Percentiles rank a stretch among this genome's conserved stretches.
These are phyloP conservation scores for Trypanosoma cruzi DNA, from an alignment of 208 protist species.

Conservation along the genomic window DNA sequence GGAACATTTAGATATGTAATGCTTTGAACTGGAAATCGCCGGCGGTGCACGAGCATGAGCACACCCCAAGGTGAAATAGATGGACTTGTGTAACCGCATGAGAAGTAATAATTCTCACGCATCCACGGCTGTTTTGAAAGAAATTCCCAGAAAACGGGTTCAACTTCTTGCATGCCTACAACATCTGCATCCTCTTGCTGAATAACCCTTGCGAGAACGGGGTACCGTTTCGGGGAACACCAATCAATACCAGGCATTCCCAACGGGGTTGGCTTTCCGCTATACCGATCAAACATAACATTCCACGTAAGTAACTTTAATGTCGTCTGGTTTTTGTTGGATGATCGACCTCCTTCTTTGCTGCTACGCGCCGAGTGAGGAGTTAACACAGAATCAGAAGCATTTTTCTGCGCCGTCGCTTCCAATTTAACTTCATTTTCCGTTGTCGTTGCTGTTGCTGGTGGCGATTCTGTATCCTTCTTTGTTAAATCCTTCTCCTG, in stretches of 20 bases:
- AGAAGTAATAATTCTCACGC: slow-evolving; percentile 75
- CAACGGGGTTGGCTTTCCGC: slow-evolving; percentile 83
- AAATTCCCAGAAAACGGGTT: slow-evolving; percentile 73
- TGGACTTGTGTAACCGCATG: slow-evolving; percentile 52
- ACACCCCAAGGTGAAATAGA: slow-evolving; percentile 84
- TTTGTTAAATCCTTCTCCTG: background rate
- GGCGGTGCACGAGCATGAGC: slow-evolving; percentile 73
- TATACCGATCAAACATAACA: slow-evolving; percentile 93
- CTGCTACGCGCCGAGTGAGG: background rate
- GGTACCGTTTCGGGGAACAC: slow-evolving; percentile 88
- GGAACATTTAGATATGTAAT: slow-evolving; percentile 84
- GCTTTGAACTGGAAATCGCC: slow-evolving; percentile 39
- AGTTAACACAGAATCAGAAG: background rate
- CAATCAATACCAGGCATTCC: slow-evolving; percentile 93
- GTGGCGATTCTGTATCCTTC: too few species aligned
- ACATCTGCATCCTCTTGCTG: slow-evolving; percentile 80
- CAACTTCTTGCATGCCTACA: slow-evolving; percentile 92
- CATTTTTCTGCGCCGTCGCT: background rate
- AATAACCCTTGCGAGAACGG: slow-evolving; percentile 79
- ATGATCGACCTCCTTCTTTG: background rate
- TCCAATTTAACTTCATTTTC: background rate
- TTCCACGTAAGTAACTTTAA: slow-evolving; percentile 90
- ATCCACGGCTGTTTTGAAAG: slow-evolving; percentile 75
- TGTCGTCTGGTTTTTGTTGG: slow-evolving; percentile 12
- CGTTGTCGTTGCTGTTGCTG: background rate